phyloP scores from a whole-genome alignment of 805 yeast genomes.

The Candida hungchunana region DNA sequence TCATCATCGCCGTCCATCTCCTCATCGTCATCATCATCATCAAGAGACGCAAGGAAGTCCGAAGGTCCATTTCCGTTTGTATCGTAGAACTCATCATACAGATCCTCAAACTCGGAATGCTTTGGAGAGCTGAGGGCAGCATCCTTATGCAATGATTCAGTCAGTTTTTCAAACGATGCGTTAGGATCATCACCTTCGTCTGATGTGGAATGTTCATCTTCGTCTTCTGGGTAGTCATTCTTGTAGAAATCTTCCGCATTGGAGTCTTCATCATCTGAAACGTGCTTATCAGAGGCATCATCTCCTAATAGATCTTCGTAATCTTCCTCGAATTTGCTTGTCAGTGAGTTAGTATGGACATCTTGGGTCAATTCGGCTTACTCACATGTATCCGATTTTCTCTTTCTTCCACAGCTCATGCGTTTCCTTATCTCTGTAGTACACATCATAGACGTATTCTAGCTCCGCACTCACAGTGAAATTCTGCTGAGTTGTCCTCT shows the following conservation, averaged over 20 bases:
- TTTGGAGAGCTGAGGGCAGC: slow-evolving; percentile 10
- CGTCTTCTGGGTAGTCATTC: slow-evolving; percentile 95
- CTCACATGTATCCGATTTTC: slow-evolving; percentile 33
- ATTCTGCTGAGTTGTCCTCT: slow-evolving; percentile 16
- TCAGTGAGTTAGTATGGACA: slow-evolving; percentile 1
- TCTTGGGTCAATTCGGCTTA: no score
- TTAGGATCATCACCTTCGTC: slow-evolving; percentile 19
- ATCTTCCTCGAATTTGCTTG: slow-evolving; percentile 37
- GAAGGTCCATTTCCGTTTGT: slow-evolving; percentile 50
- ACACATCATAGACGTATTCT: slow-evolving; percentile 93
- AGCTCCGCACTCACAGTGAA: slow-evolving; percentile 25
- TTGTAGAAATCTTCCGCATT: slow-evolving; percentile 89
- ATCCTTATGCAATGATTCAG: slow-evolving; percentile 15
- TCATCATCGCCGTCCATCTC: slow-evolving; percentile 31
- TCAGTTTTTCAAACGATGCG: slow-evolving; percentile 15
- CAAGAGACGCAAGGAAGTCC: slow-evolving; percentile 31
- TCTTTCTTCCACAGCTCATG: slow-evolving; percentile 42
- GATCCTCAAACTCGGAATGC: slow-evolving; percentile 26
- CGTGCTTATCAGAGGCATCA: slow-evolving; percentile 34
- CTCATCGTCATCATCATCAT: slow-evolving; percentile 38
- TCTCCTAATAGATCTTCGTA: slow-evolving; percentile 31
- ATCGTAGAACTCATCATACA: slow-evolving; percentile 72
- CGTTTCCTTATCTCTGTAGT: slow-evolving; percentile 60
- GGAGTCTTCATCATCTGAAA: slow-evolving; percentile 76
- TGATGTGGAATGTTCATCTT: slow-evolving; percentile 47